Base-by-base conservation (phyloP, 306 rosid species). In the Rosa lucieae region DNA sequence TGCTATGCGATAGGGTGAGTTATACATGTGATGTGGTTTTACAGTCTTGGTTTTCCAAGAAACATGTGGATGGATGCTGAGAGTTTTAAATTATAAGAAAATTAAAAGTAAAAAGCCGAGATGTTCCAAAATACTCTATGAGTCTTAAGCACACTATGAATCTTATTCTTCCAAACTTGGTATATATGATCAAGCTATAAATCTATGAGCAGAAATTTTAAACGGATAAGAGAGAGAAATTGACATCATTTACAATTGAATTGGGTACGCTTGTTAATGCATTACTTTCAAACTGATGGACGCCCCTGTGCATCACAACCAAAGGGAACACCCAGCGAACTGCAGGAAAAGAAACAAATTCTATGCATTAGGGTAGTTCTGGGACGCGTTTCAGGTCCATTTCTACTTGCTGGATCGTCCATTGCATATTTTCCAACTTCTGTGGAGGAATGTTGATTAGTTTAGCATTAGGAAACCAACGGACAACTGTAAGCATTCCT, bases 321-420 rank as follows among this genome's bases (percentile, higher is more conserved):
- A 32, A 32, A 1, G 37, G 37, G 37, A 32, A 32, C 37, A 32
- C 35, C 1, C 37, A 2, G 37, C 37, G 37, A 23, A 15, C 58
- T 4, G 65, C 17, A 10, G 32, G n/a, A n/a, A 32, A 29, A 66
- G 52, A 51, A 67, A 37, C 76, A 74, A 10, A 29, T 70, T 68
- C 83, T 86, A 90, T 4, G 89, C 44, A 73, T 58, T 80, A 26
- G 88, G 75, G 29, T 88, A 79, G 74, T 93, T 97, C 3, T 6
- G 92, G 95, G 76, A 85, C 73, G 81, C 90, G 96, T 75, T 84
- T 90, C 79, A 89, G 83, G 83, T 93, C 99, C 91, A 88, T 90
- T 82, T 96, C 97, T 76, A 96, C 98, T 87, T 96, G 96, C 70
- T 90, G 88, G 75, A 96, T 96, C 37, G 96, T 96, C 99, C 99